These are phyloP conservation scores for Camellia oleifera DNA, from an alignment of 179 eudicot species.

Conservation along the genomic window DNA sequence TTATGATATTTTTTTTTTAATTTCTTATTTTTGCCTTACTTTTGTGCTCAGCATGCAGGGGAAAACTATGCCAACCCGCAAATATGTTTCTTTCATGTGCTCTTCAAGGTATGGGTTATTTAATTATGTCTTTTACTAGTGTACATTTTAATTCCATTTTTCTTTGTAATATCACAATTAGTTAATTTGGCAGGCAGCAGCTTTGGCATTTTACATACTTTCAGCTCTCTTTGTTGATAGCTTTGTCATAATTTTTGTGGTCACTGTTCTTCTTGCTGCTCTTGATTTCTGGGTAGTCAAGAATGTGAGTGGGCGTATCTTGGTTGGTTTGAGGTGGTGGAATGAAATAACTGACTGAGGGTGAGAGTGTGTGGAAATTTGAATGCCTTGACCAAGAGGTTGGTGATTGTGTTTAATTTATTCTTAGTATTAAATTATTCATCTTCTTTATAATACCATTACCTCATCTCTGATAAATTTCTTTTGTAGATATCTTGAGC, in stretches of 20 bases:
- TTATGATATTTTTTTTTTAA: not conserved
- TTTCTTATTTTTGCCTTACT: conserved; percentile 8
- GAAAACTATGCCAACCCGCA: conserved; percentile 86
- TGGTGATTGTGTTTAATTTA: conserved; percentile 14
- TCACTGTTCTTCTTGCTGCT: conserved; percentile 86
- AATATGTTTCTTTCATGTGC: conserved; percentile 88
- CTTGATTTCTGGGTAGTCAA: conserved; percentile 98
- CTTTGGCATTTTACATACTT: conserved; percentile 88
- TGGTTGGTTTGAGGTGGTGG: conserved; percentile 98
- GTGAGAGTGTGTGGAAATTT: conserved; percentile 94
- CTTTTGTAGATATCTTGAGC: not conserved
- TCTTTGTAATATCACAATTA: not conserved
- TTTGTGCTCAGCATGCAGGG: conserved; percentile 33
- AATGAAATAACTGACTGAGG: conserved; percentile 87
- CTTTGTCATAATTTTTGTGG: conserved; percentile 91
- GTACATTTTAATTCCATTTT: not conserved
- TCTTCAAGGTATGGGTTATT: conserved; percentile 67
- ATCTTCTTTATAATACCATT: not conserved
- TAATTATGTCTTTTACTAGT: not conserved
- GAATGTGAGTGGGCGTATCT: conserved; percentile 95
- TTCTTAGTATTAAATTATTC: not conserved
- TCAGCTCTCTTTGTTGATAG: conserved; percentile 75
- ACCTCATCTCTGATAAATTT: not conserved
- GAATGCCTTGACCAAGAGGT: conserved; percentile 99
- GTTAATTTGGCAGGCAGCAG: conserved; percentile 57